These are phyloP conservation scores for Rhizopogon vesiculosus DNA, from an alignment of 768 basidiomycete species.

Conservation along the genomic window DNA sequence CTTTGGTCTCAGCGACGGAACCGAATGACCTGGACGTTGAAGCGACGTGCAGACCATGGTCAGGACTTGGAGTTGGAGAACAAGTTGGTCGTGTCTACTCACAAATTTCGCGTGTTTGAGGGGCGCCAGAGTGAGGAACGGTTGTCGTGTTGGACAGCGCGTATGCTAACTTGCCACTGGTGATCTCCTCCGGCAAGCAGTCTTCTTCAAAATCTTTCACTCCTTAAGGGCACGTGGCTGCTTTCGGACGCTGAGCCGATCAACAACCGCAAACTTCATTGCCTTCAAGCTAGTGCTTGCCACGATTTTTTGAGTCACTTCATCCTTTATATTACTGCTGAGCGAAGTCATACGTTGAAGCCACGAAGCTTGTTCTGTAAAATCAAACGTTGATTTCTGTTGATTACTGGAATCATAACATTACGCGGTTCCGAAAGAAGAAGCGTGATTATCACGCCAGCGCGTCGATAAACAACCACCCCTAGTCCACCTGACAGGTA, in stretches of 20 bases:
- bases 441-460: too few relatives aligned
- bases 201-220: not conserved
- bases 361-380: too few relatives aligned
- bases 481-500: too few relatives aligned
- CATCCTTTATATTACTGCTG: too few relatives aligned
- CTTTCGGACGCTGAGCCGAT: not conserved
- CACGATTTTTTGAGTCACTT: not conserved
- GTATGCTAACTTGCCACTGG: not conserved
- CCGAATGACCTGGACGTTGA: not conserved
- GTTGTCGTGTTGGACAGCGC: not conserved
- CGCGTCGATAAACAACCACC: too few relatives aligned
- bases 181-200: not conserved
- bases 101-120: not conserved
- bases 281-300: too few relatives aligned
- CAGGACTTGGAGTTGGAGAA: not conserved
- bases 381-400: too few relatives aligned
- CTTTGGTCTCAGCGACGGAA: conserved; percentile 10
- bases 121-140: not conserved
- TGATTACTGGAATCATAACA: too few relatives aligned
- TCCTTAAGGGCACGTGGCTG: not conserved
- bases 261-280: not conserved
- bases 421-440: too few relatives aligned
- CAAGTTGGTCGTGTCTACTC: not conserved
- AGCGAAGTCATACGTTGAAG: too few relatives aligned
- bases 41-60: not conserved